Conservation (phyloP, 2,329 filamentous ascomycete genomes). For the Cytospora chrysosperma region DNA sequence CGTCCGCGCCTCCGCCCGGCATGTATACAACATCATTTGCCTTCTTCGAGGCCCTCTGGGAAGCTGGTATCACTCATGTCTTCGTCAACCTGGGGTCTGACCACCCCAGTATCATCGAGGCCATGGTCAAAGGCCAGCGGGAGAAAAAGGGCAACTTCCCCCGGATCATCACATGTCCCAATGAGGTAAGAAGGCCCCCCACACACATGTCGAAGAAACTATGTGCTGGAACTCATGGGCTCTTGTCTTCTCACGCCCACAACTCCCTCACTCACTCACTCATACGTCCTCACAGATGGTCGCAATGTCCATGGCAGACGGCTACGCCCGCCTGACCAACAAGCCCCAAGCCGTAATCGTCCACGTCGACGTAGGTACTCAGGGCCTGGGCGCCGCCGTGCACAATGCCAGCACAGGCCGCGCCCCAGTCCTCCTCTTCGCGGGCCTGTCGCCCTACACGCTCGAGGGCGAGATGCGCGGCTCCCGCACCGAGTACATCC, state of each 20-base stretch:
- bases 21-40: constrained; percentile 76
- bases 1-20: constrained; percentile 27
- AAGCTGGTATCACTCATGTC: constrained; percentile 60
- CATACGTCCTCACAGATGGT: constrained; percentile 57
- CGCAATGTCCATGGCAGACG: constrained; percentile 73
- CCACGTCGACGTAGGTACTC: constrained; percentile 73
- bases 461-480: constrained; percentile 43
- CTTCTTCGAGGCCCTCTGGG: constrained; percentile 80
- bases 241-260: too few species aligned
- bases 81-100: constrained; percentile 61
- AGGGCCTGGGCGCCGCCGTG: constrained; percentile 68
- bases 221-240: too few species aligned
- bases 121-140: constrained; percentile 69
- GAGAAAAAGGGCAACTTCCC: constrained; percentile 63
- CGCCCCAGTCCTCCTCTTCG: constrained; percentile 57
- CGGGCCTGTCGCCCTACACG: constrained; percentile 44
- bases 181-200: constrained; percentile 51
- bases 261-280: constrained; percentile 6
- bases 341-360: constrained; percentile 70
- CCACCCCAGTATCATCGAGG: constrained; percentile 70
- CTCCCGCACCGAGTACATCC: constrained; percentile 42
- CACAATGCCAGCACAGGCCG: constrained; percentile 70
- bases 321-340: constrained; percentile 65
- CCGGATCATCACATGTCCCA: constrained; percentile 69
- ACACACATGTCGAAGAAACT: neutral